A percentile compares a stretch with the other conserved stretches of the same genome.
Evolutionary conservation across 129 eudicot species (phyloP).

Genomic region (Smallanthus sonchifolius): DNA sequence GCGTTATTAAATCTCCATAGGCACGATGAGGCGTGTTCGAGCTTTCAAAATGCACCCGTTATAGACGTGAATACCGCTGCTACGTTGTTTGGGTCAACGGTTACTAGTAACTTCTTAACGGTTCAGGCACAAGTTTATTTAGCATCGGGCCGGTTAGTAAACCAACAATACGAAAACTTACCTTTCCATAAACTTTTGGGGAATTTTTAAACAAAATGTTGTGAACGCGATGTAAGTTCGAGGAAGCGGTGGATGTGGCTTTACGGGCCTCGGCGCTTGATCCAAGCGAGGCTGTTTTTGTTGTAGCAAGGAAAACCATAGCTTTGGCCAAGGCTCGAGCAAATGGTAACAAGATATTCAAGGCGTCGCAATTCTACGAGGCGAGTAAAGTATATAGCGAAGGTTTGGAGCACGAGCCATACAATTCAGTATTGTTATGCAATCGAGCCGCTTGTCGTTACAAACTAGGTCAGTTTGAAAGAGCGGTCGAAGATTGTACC

Average conservation of each 20-base stretch:
- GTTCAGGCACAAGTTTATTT: conserved; percentile 52
- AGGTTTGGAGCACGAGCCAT: conserved; percentile 65
- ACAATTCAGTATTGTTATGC: conserved; percentile 65
- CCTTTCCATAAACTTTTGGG: not conserved
- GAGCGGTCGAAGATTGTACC: conserved; percentile 66
- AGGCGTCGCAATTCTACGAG: conserved; percentile 45
- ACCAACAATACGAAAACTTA: not conserved
- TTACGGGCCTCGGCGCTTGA: conserved; percentile 51
- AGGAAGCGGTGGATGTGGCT: conserved; percentile 60
- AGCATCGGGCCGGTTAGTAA: conserved; percentile 63
- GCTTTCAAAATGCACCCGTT: conserved; percentile 41
- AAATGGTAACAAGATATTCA: conserved; percentile 61
- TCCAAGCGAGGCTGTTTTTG: conserved; percentile 35
- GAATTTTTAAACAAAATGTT: not conserved
- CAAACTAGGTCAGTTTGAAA: conserved; percentile 64
- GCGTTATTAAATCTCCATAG: conserved; percentile 61
- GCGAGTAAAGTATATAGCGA: conserved; percentile 53
- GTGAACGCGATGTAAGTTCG: conserved; percentile 50
- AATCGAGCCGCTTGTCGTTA: conserved; percentile 82
- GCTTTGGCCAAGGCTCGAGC: conserved; percentile 53
- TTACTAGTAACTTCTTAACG: conserved; percentile 31
- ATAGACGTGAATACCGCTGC: conserved; percentile 35
- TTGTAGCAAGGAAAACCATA: conserved; percentile 38
- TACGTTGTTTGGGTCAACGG: conserved; percentile 45
- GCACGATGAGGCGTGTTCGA: conserved; percentile 66